Percentiles rank a stretch among this genome's conserved stretches.
These are phyloP conservation scores for Amyloporia xantha DNA, from an alignment of 768 basidiomycete genomes.

Conservation along the genomic window DNA sequence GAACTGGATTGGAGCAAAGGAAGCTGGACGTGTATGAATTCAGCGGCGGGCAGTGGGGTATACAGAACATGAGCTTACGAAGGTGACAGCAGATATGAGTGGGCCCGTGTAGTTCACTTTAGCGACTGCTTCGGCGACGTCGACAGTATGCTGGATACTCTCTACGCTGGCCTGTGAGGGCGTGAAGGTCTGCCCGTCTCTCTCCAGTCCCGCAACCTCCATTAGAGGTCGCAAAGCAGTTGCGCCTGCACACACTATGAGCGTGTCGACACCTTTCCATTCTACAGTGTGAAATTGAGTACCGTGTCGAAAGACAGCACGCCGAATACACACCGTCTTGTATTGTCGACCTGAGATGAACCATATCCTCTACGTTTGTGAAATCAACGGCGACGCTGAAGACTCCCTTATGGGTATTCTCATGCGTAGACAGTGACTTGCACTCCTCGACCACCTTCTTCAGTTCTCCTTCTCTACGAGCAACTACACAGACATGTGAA, in stretches of 20 bases:
- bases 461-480: constrained; percentile 50
- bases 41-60: too few species aligned
- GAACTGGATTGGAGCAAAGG: constrained; percentile 67
- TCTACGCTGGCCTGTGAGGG: constrained; percentile 38
- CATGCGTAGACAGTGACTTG: constrained; percentile 17
- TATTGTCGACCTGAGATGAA: constrained; percentile 46
- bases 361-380: constrained; percentile 58
- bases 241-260: constrained; percentile 79
- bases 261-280: constrained; percentile 79
- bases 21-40: constrained; percentile 40
- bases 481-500: constrained; percentile 68
- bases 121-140: constrained; percentile 50
- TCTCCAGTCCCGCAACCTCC: constrained; percentile 54
- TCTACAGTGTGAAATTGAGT: too few species aligned
- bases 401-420: constrained; percentile 26
- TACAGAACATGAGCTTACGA: constrained; percentile 41
- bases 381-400: constrained; percentile 59
- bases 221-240: constrained; percentile 75
- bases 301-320: too few species aligned
- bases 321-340: constrained; percentile 40
- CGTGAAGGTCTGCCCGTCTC: constrained; percentile 25
- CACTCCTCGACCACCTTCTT: constrained; percentile 60
- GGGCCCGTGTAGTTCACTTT: constrained; percentile 67
- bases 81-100: constrained; percentile 59
- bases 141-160: constrained; percentile 53